A percentile compares a stretch with the other conserved stretches of the same genome.
These are phyloP conservation scores for Rhodotorula babjevae DNA, from an alignment of 768 basidiomycete species.

Conservation along the genomic window DNA sequence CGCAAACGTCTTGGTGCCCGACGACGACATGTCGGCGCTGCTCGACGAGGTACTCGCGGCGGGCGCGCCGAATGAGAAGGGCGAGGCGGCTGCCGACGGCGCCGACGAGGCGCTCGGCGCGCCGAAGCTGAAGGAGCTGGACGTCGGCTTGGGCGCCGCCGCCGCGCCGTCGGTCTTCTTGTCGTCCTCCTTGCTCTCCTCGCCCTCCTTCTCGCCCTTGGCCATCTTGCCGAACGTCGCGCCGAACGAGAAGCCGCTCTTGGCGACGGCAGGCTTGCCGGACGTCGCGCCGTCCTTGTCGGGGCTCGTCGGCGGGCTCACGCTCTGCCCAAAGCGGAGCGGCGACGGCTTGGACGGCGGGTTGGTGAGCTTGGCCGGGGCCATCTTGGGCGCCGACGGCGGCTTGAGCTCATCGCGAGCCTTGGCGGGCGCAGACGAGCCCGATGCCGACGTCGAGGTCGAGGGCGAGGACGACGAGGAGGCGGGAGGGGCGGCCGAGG, in stretches of 20 bases:
- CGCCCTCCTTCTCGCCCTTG: conserved; percentile 42
- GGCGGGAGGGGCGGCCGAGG: background rate
- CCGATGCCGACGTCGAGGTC: background rate
- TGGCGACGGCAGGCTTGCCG: background rate
- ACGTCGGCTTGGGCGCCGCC: background rate
- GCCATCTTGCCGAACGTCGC: conserved; percentile 45
- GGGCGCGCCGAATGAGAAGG: conserved; percentile 2
- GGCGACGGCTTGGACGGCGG: conserved; percentile 32
- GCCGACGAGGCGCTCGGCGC: too few relatives aligned
- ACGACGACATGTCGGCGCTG: background rate
- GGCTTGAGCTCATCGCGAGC: conserved; percentile 10
- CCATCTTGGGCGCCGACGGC: conserved; percentile 30
- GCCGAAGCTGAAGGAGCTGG: background rate
- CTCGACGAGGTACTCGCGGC: too few relatives aligned
- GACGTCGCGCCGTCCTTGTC: background rate
- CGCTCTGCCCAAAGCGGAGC: conserved; percentile 34
- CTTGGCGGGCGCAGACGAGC: background rate
- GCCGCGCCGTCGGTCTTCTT: background rate
- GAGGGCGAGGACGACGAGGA: background rate
- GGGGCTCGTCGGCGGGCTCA: conserved; percentile 24
- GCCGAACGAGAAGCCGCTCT: conserved; percentile 29
- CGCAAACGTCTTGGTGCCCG: background rate
- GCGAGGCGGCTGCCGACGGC: background rate
- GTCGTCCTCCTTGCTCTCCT: conserved; percentile 9
- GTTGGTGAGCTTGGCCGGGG: conserved; percentile 32